A percentile compares a stretch with the other conserved stretches of the same genome.
These are phyloP conservation scores for Iris pallida DNA, from an alignment of 116 monocot species.

Conservation along the genomic window DNA sequence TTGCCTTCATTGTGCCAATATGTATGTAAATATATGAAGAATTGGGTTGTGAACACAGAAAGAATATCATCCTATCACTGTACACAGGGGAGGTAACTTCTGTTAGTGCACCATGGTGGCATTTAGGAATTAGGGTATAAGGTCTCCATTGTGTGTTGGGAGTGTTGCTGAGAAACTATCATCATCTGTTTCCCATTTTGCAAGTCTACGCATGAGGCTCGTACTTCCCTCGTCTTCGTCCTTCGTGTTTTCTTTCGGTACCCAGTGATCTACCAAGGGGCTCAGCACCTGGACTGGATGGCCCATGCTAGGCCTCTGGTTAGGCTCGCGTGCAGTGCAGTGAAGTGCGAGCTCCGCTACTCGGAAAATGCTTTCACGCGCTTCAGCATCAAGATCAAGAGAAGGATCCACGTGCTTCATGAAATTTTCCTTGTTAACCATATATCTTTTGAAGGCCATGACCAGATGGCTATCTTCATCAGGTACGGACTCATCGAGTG, in stretches of 20 bases:
- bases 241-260: slow-evolving; percentile 27
- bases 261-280: slow-evolving; percentile 60
- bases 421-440: slow-evolving; percentile 24
- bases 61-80: too few species aligned
- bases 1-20: too few species aligned
- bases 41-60: too few species aligned
- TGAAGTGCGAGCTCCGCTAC: slow-evolving; percentile 64
- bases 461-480: slow-evolving; percentile 58
- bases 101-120: too few species aligned
- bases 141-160: too few species aligned
- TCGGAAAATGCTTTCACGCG: slow-evolving; percentile 15
- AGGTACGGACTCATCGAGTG: slow-evolving; percentile 57
- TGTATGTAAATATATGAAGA: too few species aligned
- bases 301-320: slow-evolving; percentile 74
- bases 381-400: slow-evolving; percentile 43
- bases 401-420: slow-evolving; percentile 26
- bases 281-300: slow-evolving; percentile 55
- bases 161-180: too few species aligned
- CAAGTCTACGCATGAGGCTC: not conserved
- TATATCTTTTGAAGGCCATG: slow-evolving; percentile 42
- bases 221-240: slow-evolving; percentile 4
- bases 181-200: too few species aligned
- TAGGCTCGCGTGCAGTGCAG: slow-evolving; percentile 59
- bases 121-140: too few species aligned
- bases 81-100: too few species aligned